Percentiles rank a stretch among this genome's conserved stretches.
phyloP scores from a whole-genome alignment of 768 basidiomycete genomes.

The Boletus fagicola region DNA sequence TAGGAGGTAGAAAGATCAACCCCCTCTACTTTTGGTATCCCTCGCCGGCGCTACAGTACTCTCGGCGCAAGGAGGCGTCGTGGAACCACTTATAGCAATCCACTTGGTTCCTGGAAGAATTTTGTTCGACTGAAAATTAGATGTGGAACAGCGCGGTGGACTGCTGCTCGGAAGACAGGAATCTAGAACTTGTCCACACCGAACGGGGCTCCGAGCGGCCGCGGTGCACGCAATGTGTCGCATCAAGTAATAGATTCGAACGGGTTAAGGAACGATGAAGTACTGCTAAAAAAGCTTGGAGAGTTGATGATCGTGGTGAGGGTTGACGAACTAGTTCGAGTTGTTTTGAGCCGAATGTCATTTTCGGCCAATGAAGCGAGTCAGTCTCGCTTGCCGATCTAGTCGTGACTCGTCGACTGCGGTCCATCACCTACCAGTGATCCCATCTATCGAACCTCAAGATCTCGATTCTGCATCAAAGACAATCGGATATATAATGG shows the following conservation, averaged over 20 bases:
- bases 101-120: background rate
- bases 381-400: background rate
- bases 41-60: background rate
- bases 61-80: background rate
- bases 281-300: background rate
- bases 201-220: background rate
- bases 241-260: background rate
- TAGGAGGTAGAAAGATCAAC: conserved; percentile 16
- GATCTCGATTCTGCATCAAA: too few species aligned
- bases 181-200: background rate
- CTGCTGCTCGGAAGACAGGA: background rate
- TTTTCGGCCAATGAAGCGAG: background rate
- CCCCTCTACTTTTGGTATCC: conserved; percentile 6
- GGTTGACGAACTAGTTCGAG: background rate
- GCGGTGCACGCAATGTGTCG: background rate
- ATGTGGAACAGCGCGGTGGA: background rate
- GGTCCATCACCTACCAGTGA: background rate
- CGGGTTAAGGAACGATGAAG: background rate
- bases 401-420: background rate
- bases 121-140: background rate
- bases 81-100: background rate
- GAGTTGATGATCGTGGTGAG: background rate
- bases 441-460: background rate
- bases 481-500: conserved; percentile 7
- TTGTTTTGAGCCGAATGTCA: background rate